Evolutionary conservation across 176 grass and related monocot genomes (phyloP).

Genomic region (Saccharum spontaneum): DNA sequence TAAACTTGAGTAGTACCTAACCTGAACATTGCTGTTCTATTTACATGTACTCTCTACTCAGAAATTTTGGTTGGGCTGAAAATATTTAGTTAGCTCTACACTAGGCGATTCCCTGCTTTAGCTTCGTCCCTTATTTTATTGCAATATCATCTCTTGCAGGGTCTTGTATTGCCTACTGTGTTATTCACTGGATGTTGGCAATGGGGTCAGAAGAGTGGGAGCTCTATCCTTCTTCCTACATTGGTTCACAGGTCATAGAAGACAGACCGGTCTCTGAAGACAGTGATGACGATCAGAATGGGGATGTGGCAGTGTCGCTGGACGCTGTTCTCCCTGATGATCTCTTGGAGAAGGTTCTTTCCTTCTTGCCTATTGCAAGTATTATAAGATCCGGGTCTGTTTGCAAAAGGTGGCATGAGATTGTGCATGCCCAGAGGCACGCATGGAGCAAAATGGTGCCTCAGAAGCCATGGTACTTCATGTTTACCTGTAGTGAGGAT

Average conservation of each 20-base stretch:
- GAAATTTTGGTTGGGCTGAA: background rate
- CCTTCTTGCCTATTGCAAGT: slow-evolving; percentile 70
- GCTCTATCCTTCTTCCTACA: slow-evolving; percentile 44
- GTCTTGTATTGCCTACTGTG: slow-evolving; percentile 12
- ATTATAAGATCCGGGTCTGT: slow-evolving; percentile 75
- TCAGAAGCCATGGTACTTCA: slow-evolving; percentile 97
- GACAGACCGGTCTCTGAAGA: slow-evolving; percentile 38
- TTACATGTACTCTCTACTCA: background rate
- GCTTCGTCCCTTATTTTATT: slow-evolving; percentile 14
- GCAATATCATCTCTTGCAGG: slow-evolving; percentile 42
- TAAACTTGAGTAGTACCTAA: background rate
- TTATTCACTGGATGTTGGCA: slow-evolving; percentile 2
- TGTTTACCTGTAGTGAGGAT: slow-evolving; percentile 79
- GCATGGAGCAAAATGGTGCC: slow-evolving; percentile 54
- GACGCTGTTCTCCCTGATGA: slow-evolving; percentile 66
- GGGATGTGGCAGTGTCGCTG: slow-evolving; percentile 35
- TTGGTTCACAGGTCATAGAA: slow-evolving; percentile 38
- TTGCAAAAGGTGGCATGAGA: slow-evolving; percentile 78
- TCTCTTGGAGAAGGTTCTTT: slow-evolving; percentile 80
- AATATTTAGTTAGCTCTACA: background rate
- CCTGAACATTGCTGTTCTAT: background rate
- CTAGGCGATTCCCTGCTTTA: background rate
- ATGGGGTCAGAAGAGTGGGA: slow-evolving; percentile 64
- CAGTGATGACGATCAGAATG: slow-evolving; percentile 17
- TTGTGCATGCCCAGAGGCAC: slow-evolving; percentile 49